Evolutionary conservation across 495 filamentous ascomycete genomes (phyloP).

Genomic region (Annulohypoxylon bovei): DNA sequence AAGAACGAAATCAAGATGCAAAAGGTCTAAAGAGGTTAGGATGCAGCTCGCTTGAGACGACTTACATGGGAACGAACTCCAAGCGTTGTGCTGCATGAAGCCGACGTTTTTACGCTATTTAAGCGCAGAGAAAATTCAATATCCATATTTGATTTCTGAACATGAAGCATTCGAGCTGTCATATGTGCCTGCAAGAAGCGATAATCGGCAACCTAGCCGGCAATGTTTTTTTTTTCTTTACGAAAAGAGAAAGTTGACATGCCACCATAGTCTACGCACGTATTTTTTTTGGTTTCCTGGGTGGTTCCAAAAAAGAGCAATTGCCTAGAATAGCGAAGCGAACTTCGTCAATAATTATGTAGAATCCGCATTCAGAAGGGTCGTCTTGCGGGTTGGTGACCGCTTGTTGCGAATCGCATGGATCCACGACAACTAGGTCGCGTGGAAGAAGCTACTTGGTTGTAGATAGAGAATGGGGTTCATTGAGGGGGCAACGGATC

Average conservation of each 20-base stretch:
- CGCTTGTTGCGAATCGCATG: constrained; percentile 42
- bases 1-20: constrained; percentile 9
- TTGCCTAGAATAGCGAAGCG: constrained; percentile 22
- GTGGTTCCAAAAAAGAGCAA: constrained; percentile 21
- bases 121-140: background rate
- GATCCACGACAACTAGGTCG: constrained; percentile 39
- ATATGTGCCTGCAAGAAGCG: background rate
- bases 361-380: constrained; percentile 20
- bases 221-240: background rate
- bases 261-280: constrained; percentile 12
- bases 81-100: background rate
- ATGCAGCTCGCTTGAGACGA: constrained; percentile 8
- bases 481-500: constrained; percentile 18
- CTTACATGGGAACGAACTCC: background rate
- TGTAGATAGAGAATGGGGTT: constrained; percentile 30
- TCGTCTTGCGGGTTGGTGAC: constrained; percentile 34
- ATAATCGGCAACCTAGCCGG: background rate
- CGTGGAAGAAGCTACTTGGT: constrained; percentile 43
- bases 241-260: background rate
- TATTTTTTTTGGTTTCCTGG: constrained; percentile 9
- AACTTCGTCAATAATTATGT: constrained; percentile 2
- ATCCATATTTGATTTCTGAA: background rate
- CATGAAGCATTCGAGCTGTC: background rate
- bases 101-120: background rate
- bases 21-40: background rate